phyloP scores from a whole-genome alignment of 2,329 filamentous ascomycete species.

The Coniella vitis region DNA sequence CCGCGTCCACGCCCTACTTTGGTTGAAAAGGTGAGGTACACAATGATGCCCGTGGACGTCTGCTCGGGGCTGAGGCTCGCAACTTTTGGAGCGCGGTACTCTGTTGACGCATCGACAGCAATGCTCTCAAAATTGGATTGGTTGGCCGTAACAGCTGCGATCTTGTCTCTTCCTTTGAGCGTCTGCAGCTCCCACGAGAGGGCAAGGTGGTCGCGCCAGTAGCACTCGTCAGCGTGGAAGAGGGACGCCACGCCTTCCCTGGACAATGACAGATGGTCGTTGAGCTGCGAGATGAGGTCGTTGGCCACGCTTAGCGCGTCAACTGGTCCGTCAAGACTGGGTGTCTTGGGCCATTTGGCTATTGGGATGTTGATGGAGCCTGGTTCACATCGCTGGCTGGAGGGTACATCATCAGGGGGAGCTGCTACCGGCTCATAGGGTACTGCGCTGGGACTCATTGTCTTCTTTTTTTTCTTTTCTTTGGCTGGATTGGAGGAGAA shows the following conservation, averaged over 20 bases:
- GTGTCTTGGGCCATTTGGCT: constrained; percentile 33
- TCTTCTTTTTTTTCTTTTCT: no score
- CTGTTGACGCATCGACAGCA: constrained; percentile 37
- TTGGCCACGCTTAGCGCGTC: constrained; percentile 33
- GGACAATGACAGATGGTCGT: constrained; percentile 31
- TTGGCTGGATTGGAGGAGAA: no score
- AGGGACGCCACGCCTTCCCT: constrained; percentile 21
- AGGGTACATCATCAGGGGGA: neutral
- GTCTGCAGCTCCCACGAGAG: constrained; percentile 51
- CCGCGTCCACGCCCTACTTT: constrained; percentile 49
- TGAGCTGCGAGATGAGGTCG: constrained; percentile 32
- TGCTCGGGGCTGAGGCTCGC: constrained; percentile 42
- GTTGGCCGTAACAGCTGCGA: constrained; percentile 32
- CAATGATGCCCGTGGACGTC: constrained; percentile 46
- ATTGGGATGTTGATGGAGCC: constrained; percentile 49
- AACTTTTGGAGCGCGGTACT: constrained; percentile 36
- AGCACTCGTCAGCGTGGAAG: constrained; percentile 39
- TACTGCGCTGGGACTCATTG: no score
- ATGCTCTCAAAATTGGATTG: constrained; percentile 37
- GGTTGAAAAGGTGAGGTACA: constrained; percentile 49
- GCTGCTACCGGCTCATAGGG: no score
- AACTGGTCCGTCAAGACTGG: constrained; percentile 22
- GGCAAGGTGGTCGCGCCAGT: constrained; percentile 53
- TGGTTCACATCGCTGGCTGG: constrained; percentile 24
- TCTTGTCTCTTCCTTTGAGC: constrained; percentile 34